Conservation (phyloP, 257 asterid species). For the Lycium barbarum region DNA sequence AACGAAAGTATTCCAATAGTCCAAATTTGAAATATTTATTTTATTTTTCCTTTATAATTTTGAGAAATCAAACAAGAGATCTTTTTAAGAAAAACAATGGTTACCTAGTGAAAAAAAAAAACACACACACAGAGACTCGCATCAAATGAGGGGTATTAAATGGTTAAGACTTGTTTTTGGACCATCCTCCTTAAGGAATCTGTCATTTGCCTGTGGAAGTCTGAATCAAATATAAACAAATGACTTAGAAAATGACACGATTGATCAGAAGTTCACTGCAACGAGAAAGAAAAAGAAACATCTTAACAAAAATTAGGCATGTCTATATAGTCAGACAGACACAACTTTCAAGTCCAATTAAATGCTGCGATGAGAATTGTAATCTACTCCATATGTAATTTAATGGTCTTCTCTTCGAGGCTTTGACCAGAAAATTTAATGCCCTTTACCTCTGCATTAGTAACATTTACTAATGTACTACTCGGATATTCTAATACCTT, state of each 20-base stretch:
- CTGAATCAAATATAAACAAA: not conserved
- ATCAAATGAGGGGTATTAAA: not conserved
- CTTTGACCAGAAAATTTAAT: not conserved
- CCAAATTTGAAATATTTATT: too few relatives aligned
- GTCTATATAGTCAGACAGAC: conserved; percentile 18
- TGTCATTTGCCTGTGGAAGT: not conserved
- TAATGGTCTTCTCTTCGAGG: conserved; percentile 12
- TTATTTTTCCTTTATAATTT: too few relatives aligned
- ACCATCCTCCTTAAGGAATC: not conserved
- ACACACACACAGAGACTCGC: not conserved
- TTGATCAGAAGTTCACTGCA: not conserved
- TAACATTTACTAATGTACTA: not conserved
- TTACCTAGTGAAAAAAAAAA: too few relatives aligned
- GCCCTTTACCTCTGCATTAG: not conserved
- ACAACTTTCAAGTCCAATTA: conserved; percentile 19
- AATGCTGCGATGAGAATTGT: not conserved
- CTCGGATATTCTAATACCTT: conserved; percentile 12
- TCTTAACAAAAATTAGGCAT: not conserved
- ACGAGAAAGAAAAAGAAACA: not conserved
- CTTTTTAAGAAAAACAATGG: too few relatives aligned
- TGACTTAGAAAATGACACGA: not conserved
- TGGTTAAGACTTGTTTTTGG: not conserved
- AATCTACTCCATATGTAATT: not conserved
- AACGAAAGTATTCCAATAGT: too few relatives aligned
- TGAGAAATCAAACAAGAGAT: too few relatives aligned